Conservation (phyloP, 306 rosid species). For the Inga leiocalycina region DNA sequence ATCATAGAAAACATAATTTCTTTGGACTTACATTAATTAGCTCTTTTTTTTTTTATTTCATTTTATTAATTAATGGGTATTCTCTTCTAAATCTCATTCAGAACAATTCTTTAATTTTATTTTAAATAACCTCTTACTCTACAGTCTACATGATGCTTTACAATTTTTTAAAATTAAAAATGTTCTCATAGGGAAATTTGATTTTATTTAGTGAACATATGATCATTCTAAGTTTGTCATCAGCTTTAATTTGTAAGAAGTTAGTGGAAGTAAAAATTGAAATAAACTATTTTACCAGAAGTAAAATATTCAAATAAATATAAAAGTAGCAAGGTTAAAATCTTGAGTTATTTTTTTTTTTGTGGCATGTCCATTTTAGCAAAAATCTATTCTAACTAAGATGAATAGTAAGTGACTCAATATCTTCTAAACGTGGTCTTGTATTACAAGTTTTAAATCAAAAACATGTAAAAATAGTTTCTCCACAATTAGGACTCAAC, state of each 20-base stretch:
- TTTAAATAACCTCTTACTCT: not conserved
- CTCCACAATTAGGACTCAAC: not conserved
- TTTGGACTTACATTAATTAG: not conserved
- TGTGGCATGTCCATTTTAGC: not conserved
- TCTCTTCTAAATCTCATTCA: not conserved
- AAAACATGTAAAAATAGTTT: too few species aligned
- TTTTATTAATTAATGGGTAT: not conserved
- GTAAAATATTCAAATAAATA: not conserved
- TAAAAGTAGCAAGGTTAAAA: not conserved
- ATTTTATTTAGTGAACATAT: not conserved
- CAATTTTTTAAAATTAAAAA: not conserved
- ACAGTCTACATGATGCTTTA: not conserved
- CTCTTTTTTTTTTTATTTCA: not conserved
- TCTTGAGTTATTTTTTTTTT: not conserved
- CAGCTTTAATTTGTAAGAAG: not conserved
- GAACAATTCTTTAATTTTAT: not conserved
- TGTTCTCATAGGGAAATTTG: not conserved
- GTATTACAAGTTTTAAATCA: too few species aligned
- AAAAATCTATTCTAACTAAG: not conserved
- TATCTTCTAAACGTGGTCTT: not conserved
- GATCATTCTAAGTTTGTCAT: not conserved
- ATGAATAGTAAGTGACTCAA: not conserved
- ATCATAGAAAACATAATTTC: not conserved
- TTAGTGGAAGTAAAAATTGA: too few species aligned
- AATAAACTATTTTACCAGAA: not conserved